A percentile compares a stretch with the other conserved stretches of the same genome.
Evolutionary conservation across 768 basidiomycete genomes (phyloP).

Genomic region (Psilocybe sp.): DNA sequence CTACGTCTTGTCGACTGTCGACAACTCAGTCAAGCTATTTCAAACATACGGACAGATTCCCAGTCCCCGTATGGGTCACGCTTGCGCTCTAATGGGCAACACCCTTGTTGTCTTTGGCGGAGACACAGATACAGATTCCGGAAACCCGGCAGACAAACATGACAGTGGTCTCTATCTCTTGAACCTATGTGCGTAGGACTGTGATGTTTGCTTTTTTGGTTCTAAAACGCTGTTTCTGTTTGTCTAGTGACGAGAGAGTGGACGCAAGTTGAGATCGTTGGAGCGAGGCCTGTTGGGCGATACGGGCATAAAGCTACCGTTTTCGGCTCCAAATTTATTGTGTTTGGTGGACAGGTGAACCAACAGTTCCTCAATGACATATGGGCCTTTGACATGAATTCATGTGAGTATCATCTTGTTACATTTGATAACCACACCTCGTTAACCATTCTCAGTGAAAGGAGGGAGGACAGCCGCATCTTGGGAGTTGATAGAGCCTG

Average conservation of each 20-base stretch:
- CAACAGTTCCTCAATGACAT: conserved; percentile 93
- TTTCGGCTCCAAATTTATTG: conserved; percentile 85
- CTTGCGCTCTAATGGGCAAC: conserved; percentile 91
- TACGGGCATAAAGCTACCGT: conserved; percentile 97
- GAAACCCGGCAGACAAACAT: conserved; percentile 67
- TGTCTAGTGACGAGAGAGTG: conserved; percentile 85
- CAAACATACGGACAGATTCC: conserved; percentile 90
- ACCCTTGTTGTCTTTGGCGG: conserved; percentile 98
- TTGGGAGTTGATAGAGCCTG: conserved; percentile 80
- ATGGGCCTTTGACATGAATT: conserved; percentile 95
- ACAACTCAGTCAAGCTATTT: conserved; percentile 75
- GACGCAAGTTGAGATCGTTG: conserved; percentile 81
- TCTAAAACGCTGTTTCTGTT: conserved; percentile 1
- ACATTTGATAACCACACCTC: conserved; percentile 2
- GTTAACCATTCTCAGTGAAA: conserved; percentile 54
- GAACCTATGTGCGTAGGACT: conserved; percentile 74
- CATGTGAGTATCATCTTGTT: conserved; percentile 52
- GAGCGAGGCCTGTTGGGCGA: conserved; percentile 78
- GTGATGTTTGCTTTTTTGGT: background rate
- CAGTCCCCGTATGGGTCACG: conserved; percentile 91
- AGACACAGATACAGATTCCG: conserved; percentile 82
- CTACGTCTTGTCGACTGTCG: conserved; percentile 81
- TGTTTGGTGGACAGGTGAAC: conserved; percentile 96
- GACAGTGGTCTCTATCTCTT: conserved; percentile 93
- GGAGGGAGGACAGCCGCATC: conserved; percentile 47